These are phyloP conservation scores for Dalbergia oliveri DNA, from an alignment of 306 rosid genomes.

Conservation along the genomic window DNA sequence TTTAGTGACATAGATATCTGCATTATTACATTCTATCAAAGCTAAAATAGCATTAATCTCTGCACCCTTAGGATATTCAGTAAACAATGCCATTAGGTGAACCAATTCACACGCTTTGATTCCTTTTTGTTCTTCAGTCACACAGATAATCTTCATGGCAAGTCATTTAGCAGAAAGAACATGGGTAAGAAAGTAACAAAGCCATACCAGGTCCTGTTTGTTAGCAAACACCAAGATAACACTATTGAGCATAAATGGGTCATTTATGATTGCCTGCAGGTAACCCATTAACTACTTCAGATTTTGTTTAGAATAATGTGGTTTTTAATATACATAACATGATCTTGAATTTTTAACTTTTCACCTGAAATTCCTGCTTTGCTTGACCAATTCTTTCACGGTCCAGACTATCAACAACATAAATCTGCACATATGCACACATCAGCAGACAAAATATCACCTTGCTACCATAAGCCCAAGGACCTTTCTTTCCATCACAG, in stretches of 20 bases:
- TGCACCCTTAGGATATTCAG: neutral
- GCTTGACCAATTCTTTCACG: constrained; percentile 93
- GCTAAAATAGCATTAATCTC: constrained; percentile 5
- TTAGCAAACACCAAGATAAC: constrained; percentile 96
- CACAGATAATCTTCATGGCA: constrained; percentile 2
- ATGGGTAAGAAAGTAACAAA: constrained; percentile 39
- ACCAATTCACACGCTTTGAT: constrained; percentile 19
- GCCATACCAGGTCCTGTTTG: constrained; percentile 95
- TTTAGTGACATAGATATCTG: constrained; percentile 8
- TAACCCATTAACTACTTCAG: constrained; percentile 41
- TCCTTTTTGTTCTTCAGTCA: constrained; percentile 5
- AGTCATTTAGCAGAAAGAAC: constrained; percentile 31
- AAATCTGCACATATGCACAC: constrained; percentile 67
- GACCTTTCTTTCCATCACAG: constrained; percentile 4
- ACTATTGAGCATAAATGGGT: constrained; percentile 97
- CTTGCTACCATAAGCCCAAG: neutral
- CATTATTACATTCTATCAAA: neutral
- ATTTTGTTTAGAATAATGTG: constrained; percentile 27
- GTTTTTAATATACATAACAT: neutral
- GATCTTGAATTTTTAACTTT: constrained; percentile 31
- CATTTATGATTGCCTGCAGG: constrained; percentile 91
- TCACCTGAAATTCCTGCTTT: constrained; percentile 93
- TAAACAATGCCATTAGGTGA: constrained; percentile 1
- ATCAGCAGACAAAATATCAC: constrained; percentile 10
- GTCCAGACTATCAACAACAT: constrained; percentile 94